Evolutionary conservation across 2,329 filamentous ascomycete genomes (phyloP).

Genomic region (Ascochyta koolunga): DNA sequence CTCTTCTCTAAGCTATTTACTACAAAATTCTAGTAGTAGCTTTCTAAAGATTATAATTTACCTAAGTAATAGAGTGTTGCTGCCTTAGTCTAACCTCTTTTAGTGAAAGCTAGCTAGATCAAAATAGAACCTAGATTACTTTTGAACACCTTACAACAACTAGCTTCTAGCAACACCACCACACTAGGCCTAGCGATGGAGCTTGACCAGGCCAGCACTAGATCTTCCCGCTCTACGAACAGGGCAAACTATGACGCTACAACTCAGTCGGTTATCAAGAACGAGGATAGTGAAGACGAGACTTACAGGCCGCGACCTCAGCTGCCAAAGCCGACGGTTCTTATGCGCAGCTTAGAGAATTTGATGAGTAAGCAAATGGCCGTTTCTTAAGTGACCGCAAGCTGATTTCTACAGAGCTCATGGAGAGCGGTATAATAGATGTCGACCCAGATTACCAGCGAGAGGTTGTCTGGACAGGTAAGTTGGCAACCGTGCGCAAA

Average conservation of each 20-base stretch:
- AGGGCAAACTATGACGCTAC: not conserved
- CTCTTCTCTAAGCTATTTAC: too few relatives aligned
- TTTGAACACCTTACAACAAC: not conserved
- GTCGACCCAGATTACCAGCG: slow-evolving; percentile 56
- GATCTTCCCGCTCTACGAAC: not conserved
- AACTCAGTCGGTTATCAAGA: slow-evolving; percentile 18
- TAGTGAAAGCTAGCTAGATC: not conserved
- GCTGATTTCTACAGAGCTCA: slow-evolving; percentile 20
- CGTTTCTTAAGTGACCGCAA: not conserved
- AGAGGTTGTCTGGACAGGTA: slow-evolving; percentile 53
- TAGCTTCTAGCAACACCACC: not conserved
- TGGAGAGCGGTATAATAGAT: slow-evolving; percentile 40
- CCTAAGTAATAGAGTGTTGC: too few relatives aligned
- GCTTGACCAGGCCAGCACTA: slow-evolving; percentile 9
- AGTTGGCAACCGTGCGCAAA: not conserved
- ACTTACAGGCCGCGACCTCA: slow-evolving; percentile 34
- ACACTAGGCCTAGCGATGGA: slow-evolving; percentile 22
- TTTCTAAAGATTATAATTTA: too few relatives aligned
- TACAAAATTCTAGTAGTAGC: too few relatives aligned
- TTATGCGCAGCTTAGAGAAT: slow-evolving; percentile 28
- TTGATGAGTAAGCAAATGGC: slow-evolving; percentile 33
- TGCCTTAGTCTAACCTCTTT: not conserved
- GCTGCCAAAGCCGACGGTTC: slow-evolving; percentile 24
- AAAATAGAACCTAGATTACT: too few relatives aligned
- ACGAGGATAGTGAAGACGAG: slow-evolving; percentile 17